Evolutionary conservation across 768 basidiomycete genomes (phyloP).

Genomic region (Cystobasidiopsis lactophilus): DNA sequence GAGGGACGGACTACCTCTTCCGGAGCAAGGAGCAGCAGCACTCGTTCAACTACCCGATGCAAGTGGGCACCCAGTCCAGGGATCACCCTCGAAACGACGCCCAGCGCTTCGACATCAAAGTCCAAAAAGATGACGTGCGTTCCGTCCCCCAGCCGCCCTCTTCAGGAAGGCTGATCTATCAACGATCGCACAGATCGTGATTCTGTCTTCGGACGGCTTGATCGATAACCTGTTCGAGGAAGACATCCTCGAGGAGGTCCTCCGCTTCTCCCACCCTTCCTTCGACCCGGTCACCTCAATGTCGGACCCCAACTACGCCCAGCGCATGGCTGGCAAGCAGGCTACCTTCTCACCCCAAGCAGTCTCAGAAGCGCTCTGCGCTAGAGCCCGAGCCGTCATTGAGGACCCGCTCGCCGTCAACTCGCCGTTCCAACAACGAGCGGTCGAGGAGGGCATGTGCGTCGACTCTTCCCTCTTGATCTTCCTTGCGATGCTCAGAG

Average conservation of each 20-base stretch:
- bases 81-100: conserved; percentile 43
- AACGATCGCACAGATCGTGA: conserved; percentile 34
- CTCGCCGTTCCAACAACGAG: conserved; percentile 20
- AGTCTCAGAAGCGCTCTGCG: conserved; percentile 46
- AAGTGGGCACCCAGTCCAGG: conserved; percentile 41
- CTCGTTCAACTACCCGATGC: conserved; percentile 45
- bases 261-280: conserved; percentile 11
- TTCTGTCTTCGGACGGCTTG: conserved; percentile 59
- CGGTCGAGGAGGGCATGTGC: conserved; percentile 19
- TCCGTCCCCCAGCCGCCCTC: conserved; percentile 14
- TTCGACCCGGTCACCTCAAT: no score
- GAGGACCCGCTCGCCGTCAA: conserved; percentile 26
- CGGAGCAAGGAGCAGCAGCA: conserved; percentile 87
- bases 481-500: neutral
- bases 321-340: conserved; percentile 27
- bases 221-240: conserved; percentile 76
- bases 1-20: conserved; percentile 51
- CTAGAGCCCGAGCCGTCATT: conserved; percentile 47
- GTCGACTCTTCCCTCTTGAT: neutral
- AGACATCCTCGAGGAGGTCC: conserved; percentile 53
- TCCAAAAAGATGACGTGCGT: conserved; percentile 24
- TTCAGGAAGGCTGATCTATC: neutral
- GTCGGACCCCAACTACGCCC: neutral
- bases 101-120: conserved; percentile 33
- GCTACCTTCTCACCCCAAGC: conserved; percentile 16